Percentiles rank a stretch among this genome's conserved stretches.
Conservation (phyloP, 805 yeast species). For the Pichia paraexigua region DNA sequence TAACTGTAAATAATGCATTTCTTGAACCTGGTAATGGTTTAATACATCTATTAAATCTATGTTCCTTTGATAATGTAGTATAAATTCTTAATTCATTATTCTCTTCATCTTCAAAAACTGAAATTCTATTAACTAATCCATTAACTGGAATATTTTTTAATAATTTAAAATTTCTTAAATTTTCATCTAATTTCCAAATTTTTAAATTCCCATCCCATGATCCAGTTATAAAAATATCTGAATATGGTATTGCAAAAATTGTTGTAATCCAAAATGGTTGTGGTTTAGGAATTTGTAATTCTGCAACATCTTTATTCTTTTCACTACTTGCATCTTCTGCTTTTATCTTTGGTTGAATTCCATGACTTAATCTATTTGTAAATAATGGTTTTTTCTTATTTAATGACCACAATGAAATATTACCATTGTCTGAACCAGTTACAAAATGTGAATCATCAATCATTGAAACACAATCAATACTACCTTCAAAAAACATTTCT, state of each 20-base stretch:
- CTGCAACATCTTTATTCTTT: conserved; percentile 27
- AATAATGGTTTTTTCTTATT: conserved; percentile 83
- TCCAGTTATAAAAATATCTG: conserved; percentile 79
- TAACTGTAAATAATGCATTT: conserved; percentile 60
- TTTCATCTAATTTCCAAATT: conserved; percentile 70
- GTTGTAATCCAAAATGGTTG: conserved; percentile 86
- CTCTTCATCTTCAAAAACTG: conserved; percentile 42
- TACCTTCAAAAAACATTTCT: conserved; percentile 62
- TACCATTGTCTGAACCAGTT: conserved; percentile 95
- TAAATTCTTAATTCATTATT: conserved; percentile 46
- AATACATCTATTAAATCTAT: conserved; percentile 83
- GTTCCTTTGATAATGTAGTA: conserved; percentile 77
- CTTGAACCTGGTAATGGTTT: conserved; percentile 55
- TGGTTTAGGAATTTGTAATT: conserved; percentile 53
- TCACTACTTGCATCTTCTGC: conserved; percentile 51
- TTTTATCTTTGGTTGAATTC: conserved; percentile 38
- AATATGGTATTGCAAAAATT: conserved; percentile 72
- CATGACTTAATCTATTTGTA: conserved; percentile 70
- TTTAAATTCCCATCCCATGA: conserved; percentile 76
- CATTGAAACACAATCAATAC: conserved; percentile 86
- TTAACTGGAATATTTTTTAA: conserved; percentile 53
- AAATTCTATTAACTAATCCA: conserved; percentile 66
- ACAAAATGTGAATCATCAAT: conserved; percentile 87
- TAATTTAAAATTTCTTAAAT: conserved; percentile 49
- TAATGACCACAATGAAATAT: conserved; percentile 79